Evolutionary conservation across 345 rosid genomes (phyloP).

Genomic region (Euphorbia pulcherrima): DNA sequence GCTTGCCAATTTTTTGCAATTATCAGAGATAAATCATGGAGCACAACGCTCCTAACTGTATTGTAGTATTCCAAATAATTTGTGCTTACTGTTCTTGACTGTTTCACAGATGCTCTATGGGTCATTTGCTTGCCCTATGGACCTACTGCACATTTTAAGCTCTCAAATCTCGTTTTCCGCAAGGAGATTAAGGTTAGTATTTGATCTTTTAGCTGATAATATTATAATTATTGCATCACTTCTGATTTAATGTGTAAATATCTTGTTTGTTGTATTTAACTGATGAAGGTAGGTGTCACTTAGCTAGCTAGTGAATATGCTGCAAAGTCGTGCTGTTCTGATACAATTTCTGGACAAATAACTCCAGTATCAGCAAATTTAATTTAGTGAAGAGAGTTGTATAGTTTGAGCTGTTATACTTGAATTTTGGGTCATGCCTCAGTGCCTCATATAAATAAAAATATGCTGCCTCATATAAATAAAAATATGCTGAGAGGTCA

Average conservation of each 20-base stretch:
- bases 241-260: neutral
- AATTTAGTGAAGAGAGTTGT: neutral
- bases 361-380: neutral
- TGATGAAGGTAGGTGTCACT: neutral
- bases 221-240: neutral
- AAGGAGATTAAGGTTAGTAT: slow-evolving; percentile 78
- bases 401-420: neutral
- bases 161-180: slow-evolving; percentile 72
- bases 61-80: neutral
- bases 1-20: neutral
- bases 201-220: slow-evolving; percentile 4
- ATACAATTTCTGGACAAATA: neutral
- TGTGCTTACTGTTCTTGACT: neutral
- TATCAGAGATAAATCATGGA: neutral
- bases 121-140: slow-evolving; percentile 81
- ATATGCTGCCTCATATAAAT: too few relatives aligned
- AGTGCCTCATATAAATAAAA: neutral
- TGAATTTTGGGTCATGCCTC: neutral
- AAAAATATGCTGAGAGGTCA: too few relatives aligned
- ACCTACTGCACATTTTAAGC: slow-evolving; percentile 95
- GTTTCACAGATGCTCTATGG: slow-evolving; percentile 66
- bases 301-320: neutral
- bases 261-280: neutral
- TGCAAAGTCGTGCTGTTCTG: neutral
- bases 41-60: neutral